Conservation (phyloP, 2,329 filamentous ascomycete genomes). For the Phyllosticta citrichinensis region DNA sequence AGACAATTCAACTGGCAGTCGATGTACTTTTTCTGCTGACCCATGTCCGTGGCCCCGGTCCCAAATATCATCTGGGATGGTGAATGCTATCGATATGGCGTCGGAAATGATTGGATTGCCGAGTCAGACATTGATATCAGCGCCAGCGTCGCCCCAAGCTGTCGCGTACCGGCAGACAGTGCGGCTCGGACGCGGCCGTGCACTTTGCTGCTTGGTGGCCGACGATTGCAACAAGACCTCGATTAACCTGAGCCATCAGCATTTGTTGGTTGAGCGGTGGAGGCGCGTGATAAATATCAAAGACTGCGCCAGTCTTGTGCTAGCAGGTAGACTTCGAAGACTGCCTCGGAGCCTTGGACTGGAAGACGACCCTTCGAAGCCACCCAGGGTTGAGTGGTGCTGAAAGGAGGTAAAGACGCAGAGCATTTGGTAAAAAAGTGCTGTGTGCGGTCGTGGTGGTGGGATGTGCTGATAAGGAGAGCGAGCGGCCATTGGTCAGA, state of each 20-base stretch:
- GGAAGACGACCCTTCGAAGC: background rate
- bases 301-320: too few species aligned
- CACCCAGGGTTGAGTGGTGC: background rate
- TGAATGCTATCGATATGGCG: background rate
- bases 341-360: background rate
- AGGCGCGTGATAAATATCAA: background rate
- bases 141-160: background rate
- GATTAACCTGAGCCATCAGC: background rate
- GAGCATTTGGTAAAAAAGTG: background rate
- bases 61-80: background rate
- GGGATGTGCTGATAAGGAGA: background rate
- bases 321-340: too few species aligned
- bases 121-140: background rate
- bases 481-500: background rate
- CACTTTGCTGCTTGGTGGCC: background rate
- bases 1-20: background rate
- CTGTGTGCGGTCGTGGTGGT: background rate
- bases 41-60: background rate
- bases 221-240: background rate
- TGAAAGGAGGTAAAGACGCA: background rate
- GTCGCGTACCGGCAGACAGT: background rate
- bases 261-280: background rate
- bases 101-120: background rate
- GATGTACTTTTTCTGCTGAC: background rate
- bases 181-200: background rate